A percentile compares a stretch with the other conserved stretches of the same genome.
phyloP scores from a whole-genome alignment of 441 rosid genomes.

The Arabidopsis hybrid region DNA sequence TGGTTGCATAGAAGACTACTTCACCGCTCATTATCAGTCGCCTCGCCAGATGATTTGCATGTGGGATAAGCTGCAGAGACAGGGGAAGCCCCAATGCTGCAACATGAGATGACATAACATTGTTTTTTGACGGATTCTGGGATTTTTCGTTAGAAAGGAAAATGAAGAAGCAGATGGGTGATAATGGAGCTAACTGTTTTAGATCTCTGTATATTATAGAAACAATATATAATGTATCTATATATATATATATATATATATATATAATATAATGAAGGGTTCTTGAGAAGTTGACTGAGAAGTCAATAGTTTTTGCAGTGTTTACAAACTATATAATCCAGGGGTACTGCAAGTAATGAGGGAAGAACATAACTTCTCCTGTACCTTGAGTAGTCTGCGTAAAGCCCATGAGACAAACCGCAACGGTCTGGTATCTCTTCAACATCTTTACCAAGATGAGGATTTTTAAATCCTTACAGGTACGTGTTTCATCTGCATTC shows the following conservation, averaged over 20 bases:
- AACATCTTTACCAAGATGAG: background rate
- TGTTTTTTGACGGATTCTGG: slow-evolving; percentile 11
- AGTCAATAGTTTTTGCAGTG: slow-evolving; percentile 15
- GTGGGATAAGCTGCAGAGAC: slow-evolving; percentile 65
- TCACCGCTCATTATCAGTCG: slow-evolving; percentile 75
- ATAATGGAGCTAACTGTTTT: slow-evolving; percentile 52
- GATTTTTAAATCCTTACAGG: background rate
- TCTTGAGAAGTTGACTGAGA: slow-evolving; percentile 43
- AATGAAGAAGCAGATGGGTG: slow-evolving; percentile 40
- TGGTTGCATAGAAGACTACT: slow-evolving; percentile 69
- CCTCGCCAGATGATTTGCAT: slow-evolving; percentile 76
- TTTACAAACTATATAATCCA: slow-evolving; percentile 14
- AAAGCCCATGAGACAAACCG: background rate
- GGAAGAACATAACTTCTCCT: too few relatives aligned
- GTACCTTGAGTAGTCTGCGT: too few relatives aligned
- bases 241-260: slow-evolving; percentile 38
- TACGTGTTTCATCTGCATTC: background rate
- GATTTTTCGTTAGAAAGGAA: slow-evolving; percentile 19
- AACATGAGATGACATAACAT: slow-evolving; percentile 57
- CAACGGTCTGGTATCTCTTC: slow-evolving; percentile 1
- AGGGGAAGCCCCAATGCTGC: slow-evolving; percentile 63
- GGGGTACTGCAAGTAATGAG: background rate
- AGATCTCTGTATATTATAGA: slow-evolving; percentile 52
- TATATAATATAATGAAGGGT: slow-evolving; percentile 11
- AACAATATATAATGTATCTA: slow-evolving; percentile 40